phyloP scores from a whole-genome alignment of 331 rosid genomes.

The Cydonia oblonga region DNA sequence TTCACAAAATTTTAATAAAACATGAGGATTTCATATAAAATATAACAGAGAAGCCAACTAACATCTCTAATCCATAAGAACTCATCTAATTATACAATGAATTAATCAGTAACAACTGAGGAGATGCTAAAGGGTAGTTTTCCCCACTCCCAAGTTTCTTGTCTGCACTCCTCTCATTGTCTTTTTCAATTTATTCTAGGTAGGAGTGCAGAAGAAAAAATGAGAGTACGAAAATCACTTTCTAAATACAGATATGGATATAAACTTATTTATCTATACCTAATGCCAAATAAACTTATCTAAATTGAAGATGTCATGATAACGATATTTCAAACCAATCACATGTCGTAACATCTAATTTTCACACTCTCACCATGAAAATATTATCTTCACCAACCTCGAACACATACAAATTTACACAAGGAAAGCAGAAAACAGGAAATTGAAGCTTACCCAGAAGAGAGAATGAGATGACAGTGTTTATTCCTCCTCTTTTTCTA shows the following conservation, averaged over 20 bases:
- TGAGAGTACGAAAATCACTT: no score
- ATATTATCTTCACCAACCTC: neutral
- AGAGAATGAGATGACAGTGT: neutral
- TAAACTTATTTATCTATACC: no score
- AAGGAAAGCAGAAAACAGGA: neutral
- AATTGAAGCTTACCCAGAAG: neutral
- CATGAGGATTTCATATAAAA: neutral
- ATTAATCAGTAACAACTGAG: neutral
- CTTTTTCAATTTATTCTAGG: no score
- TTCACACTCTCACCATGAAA: neutral
- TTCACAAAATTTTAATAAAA: neutral
- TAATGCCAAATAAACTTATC: no score
- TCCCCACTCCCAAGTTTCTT: no score
- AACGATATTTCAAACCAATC: no score
- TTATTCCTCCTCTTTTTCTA: neutral
- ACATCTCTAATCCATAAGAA: neutral
- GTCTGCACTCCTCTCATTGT: no score
- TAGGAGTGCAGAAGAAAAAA: accelerated
- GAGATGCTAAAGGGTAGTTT: neutral
- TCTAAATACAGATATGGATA: no score
- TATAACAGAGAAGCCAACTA: no score
- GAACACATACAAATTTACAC: neutral
- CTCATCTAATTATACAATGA: neutral
- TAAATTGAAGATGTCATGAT: no score
- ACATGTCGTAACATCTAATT: neutral